A percentile compares a stretch with the other conserved stretches of the same genome.
Evolutionary conservation across 768 basidiomycete genomes (phyloP).

Genomic region (Suillus placidus): DNA sequence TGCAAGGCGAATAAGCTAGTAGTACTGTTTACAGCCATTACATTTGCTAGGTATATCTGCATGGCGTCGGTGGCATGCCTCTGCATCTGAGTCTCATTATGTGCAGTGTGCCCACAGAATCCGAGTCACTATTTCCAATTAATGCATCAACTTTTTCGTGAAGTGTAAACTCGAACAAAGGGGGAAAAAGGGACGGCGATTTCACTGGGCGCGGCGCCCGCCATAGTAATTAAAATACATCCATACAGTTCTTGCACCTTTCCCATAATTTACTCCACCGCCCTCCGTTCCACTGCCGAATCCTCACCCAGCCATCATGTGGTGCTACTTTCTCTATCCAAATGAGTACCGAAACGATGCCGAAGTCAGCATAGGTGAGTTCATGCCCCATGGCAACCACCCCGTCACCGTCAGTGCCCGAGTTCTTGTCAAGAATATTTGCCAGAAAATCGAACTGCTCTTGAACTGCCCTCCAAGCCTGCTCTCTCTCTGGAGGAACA

Average conservation of each 20-base stretch:
- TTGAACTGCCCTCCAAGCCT: slow-evolving; percentile 64
- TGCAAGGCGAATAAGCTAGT: neutral
- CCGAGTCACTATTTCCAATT: neutral
- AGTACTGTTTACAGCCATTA: neutral
- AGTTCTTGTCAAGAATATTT: slow-evolving; percentile 67
- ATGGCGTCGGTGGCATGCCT: neutral
- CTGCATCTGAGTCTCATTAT: neutral
- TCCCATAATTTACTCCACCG: slow-evolving; percentile 67
- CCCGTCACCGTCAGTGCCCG: slow-evolving; percentile 59
- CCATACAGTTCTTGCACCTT: slow-evolving; percentile 67
- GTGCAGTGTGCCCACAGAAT: neutral
- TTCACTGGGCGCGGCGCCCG: neutral
- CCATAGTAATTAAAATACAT: slow-evolving; percentile 49
- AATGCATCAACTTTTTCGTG: neutral
- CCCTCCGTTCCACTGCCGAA: slow-evolving; percentile 71
- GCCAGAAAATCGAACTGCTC: slow-evolving; percentile 71
- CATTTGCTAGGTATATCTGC: neutral
- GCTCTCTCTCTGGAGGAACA: slow-evolving; percentile 54
- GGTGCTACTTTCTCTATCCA: slow-evolving; percentile 76
- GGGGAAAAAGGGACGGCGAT: neutral
- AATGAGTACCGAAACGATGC: slow-evolving; percentile 68
- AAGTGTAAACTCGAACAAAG: neutral
- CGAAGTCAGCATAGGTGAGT: slow-evolving; percentile 74
- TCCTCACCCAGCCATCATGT: slow-evolving; percentile 72
- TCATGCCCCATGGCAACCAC: slow-evolving; percentile 66